Evolutionary conservation across 1,139 yeast species (phyloP), one percentile per base, ranked within the genome.

Genomic region (Petasospora rhodanensis): DNA sequence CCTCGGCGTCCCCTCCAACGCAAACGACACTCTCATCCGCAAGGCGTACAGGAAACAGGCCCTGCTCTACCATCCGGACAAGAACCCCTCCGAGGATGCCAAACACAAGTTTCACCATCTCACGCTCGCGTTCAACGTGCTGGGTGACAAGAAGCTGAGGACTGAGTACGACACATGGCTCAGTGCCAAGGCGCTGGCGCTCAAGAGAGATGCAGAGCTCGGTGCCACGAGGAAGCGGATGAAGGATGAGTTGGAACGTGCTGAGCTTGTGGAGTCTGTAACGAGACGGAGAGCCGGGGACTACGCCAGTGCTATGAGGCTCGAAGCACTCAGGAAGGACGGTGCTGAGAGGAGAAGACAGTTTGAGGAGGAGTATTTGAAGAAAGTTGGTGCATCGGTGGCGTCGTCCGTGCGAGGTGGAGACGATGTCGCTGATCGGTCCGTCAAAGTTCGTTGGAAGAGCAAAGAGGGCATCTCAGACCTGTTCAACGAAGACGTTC

Each of bases 1-100:
- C 18, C 65, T 91, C 23, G 93, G 74, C 6, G 85, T 91, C 4
- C 68, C 68, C 18, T 51, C 65, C 24, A 63, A 67, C 16, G 93
- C 95, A 3, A 60, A 73, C 2, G 89, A 80, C 26, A 31, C 62
- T 0, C 94, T 82, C 34, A 65, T 91, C 42, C 86, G 87, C 58
- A 84, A 79, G 55, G 96, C 96, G 2, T 91, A 86, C 52, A 70
- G 97, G 35, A 77, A 70, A 47, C 79, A 79, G 50, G 98, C 98
- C 0, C 62, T 91, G 15, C 71, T 68, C 43, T 74, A 79, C 37
- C 98, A 91, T 58, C 97, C 98, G 0, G 98, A 91, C 55, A 91
- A 91, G 57, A 89, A 87, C 54, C 81, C 84, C 2, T 69, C 78
- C 2, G 91, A 80, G 45, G 91, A 78, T 37, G 94, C 96, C 3